These are phyloP conservation scores for Penicillium verrucosum DNA, from an alignment of 2,329 filamentous ascomycete genomes.

Conservation along the genomic window DNA sequence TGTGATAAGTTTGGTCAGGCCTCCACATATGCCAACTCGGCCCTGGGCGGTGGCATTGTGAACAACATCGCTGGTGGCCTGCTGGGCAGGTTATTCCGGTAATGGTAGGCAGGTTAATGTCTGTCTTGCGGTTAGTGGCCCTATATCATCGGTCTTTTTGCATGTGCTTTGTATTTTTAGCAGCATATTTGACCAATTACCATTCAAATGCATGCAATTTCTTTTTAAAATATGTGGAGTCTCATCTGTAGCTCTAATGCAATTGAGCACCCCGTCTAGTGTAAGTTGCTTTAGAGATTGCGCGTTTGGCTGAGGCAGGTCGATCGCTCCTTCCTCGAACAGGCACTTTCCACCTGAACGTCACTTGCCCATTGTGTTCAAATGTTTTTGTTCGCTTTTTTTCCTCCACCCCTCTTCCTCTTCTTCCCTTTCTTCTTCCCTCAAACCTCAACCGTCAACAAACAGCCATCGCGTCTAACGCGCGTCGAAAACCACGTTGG, in stretches of 20 bases:
- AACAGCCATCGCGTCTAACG: neutral
- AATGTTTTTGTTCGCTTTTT: neutral
- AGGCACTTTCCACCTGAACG: neutral
- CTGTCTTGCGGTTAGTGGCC: neutral
- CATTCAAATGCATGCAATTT: constrained; percentile 5
- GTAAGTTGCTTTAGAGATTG: neutral
- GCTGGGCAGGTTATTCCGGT: constrained; percentile 54
- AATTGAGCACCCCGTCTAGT: neutral
- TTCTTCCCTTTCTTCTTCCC: neutral
- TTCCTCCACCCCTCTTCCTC: neutral
- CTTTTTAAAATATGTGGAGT: neutral
- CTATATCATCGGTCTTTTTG: neutral
- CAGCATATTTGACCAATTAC: constrained; percentile 2
- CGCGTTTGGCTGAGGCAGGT: neutral
- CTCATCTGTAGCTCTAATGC: neutral
- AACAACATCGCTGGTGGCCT: constrained; percentile 55
- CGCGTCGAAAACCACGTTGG: neutral
- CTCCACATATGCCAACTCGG: constrained; percentile 55
- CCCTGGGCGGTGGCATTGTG: constrained; percentile 54
- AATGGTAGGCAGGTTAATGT: constrained; percentile 10
- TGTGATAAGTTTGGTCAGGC: constrained; percentile 57
- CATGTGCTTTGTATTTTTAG: constrained; percentile 7
- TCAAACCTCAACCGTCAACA: neutral
- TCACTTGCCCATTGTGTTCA: neutral
- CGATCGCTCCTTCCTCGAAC: neutral